Base-by-base conservation (phyloP, 192 early-diverging fungal genomes). In the Coemansia sp. region DNA sequence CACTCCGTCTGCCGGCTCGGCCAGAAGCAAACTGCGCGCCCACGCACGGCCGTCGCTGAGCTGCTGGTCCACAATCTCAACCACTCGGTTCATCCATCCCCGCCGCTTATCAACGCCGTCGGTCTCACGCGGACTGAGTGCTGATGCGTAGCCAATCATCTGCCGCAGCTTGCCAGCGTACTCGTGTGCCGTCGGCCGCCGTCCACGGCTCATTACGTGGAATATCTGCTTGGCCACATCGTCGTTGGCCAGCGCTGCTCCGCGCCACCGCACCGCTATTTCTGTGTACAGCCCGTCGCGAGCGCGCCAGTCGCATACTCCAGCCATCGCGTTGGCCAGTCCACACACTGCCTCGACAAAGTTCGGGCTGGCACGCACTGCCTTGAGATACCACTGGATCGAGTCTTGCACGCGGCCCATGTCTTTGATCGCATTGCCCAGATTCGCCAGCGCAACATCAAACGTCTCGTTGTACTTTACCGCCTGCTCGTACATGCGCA, bases 271-370 rank as follows among this genome's bases (percentile, higher is more conserved):
- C 25, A 64, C 63, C 6, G 72, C 53, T 14, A 74, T 74, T 40
- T 68, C 71, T 5, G 70, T 67, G 9, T 56, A 66, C 55, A 89
- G 85, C 37, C 84, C 87, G 42, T 87, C 88, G 28, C 93, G 87
- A 24, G 84, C 89, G 25, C 86, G 83, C 94, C 94, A 97, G 60
- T 95, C 87, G 71, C 94, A 97, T 1, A 96, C 88, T 56, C 92
- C 92, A 23, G 90, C 84, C 59, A 95, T 75, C 5, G 88, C 85
- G 68, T 96, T 95, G 51, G 94, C 92, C 59, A 89, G 85, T 25
- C 93, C 93, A 74, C 93, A 95, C 40, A 95, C 86, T 3, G 94
- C 94, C 68, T 96, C 94, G 20, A 92, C 88, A 79, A 96, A 96
- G 60, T 93, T 86, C 12, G 93, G 92, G 58, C 93, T 94, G 55